Evolutionary conservation across 805 yeast species (phyloP).

Genomic region (Candida sphagnicola): DNA sequence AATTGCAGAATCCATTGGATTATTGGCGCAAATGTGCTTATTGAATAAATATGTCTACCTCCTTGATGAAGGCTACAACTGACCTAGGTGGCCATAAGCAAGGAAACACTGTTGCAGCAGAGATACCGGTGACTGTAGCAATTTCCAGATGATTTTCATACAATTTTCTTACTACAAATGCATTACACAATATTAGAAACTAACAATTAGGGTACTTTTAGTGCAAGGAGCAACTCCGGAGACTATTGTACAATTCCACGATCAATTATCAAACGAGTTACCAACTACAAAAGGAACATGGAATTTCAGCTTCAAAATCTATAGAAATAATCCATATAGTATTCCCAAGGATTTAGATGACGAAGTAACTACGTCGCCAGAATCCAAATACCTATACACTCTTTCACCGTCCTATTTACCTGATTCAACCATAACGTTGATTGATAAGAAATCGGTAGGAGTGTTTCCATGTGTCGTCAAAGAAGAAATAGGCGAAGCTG

Average conservation of each 20-base stretch:
- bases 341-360: slow-evolving; percentile 35
- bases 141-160: too few species aligned
- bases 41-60: too few species aligned
- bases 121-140: too few species aligned
- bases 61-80: too few species aligned
- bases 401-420: slow-evolving; percentile 47
- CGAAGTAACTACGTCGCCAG: slow-evolving; percentile 25
- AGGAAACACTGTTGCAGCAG: too few species aligned
- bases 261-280: slow-evolving; percentile 61
- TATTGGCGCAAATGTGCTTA: too few species aligned
- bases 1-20: too few species aligned
- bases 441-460: slow-evolving; percentile 38
- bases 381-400: slow-evolving; percentile 46
- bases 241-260: slow-evolving; percentile 66
- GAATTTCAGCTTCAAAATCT: slow-evolving; percentile 66
- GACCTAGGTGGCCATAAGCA: too few species aligned
- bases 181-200: too few species aligned
- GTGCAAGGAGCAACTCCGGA: slow-evolving; percentile 47
- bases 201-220: slow-evolving; percentile 26
- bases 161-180: too few species aligned
- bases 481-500: slow-evolving; percentile 24
- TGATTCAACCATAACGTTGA: slow-evolving; percentile 45
- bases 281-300: slow-evolving; percentile 62
- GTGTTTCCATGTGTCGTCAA: slow-evolving; percentile 31
- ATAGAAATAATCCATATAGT: slow-evolving; percentile 57